Evolutionary conservation across 2,329 filamentous ascomycete species (phyloP), one percentile per base, ranked within the genome.

Genomic region (Sporothrix euskadiensis): DNA sequence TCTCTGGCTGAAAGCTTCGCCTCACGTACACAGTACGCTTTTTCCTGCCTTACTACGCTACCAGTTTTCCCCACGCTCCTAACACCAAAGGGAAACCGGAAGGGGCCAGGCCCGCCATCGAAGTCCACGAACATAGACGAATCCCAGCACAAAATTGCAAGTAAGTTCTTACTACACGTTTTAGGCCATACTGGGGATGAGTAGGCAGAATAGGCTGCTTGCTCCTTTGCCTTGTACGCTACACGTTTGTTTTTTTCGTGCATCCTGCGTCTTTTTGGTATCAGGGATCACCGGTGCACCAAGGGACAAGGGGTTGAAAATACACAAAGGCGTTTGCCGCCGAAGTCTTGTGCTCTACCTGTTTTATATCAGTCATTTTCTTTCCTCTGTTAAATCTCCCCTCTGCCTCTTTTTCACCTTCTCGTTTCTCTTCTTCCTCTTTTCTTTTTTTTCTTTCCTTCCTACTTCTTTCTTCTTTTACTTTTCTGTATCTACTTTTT

Each of bases 331-430:
- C 26, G 56, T 52, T 47, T 63, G 70, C 70, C 41, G 41, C 59
- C 59, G 22, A 47, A n/a, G 44, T 30, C 12, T 66, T 66, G 39
- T 66, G 16, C n/a, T 52, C 44, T 47, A 8, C 26, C n/a, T 47
- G 65, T 68, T 66, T 68, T 65, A 22, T 68, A 68, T 35, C 59
- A 49, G 19, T 26, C 63, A 68, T 72, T 14, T n/a, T 49, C 9
- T 35, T 22, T 57, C 16, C 16, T 26, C 39, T 49, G 49, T 19
- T 56, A 10, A 30, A 19, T 22, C 39, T 44, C 39, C 16, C 44
- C 30, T 41, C 5, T 9, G 9, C 30, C 19, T 39, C 10, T 26
- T 59, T 16, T 44, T n/a, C 5, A 12, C 14, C 41, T 30, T 26
- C 30, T 7, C 35, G 12, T 4, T 56, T 65, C 14, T 9, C 16